Evolutionary conservation across 208 protist genomes (phyloP).

Genomic region (Wallacemonas sp.): DNA sequence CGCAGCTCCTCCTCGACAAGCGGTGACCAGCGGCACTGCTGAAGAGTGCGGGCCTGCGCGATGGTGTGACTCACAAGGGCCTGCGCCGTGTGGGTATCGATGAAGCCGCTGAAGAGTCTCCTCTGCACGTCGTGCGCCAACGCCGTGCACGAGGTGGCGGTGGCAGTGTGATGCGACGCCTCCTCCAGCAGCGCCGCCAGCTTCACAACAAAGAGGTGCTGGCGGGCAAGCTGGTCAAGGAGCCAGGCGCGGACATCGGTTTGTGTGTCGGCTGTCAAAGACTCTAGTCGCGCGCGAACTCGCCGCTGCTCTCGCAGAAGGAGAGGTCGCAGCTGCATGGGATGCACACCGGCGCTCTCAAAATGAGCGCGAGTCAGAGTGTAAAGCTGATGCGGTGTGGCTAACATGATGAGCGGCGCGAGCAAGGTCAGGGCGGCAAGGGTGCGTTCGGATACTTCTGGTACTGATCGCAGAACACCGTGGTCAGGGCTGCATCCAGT

Average conservation of each 20-base stretch:
- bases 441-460: neutral
- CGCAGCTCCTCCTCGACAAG: constrained; percentile 65
- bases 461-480: no score
- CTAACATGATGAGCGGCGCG: constrained; percentile 48
- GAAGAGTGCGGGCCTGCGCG: constrained; percentile 22
- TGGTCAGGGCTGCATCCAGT: no score
- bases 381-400: constrained; percentile 49
- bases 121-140: constrained; percentile 13
- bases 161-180: neutral
- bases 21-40: constrained; percentile 44
- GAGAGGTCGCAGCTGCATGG: constrained; percentile 53
- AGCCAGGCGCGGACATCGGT: constrained; percentile 29
- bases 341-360: constrained; percentile 27
- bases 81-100: constrained; percentile 20
- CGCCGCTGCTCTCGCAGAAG: constrained; percentile 39
- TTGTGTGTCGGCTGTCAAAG: neutral
- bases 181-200: constrained; percentile 8
- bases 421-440: constrained; percentile 41
- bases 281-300: constrained; percentile 22
- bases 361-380: constrained; percentile 35
- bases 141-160: neutral
- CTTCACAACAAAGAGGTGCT: constrained; percentile 32
- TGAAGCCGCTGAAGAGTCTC: constrained; percentile 46
- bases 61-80: constrained; percentile 38
- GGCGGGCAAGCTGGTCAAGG: constrained; percentile 29